phyloP scores from a whole-genome alignment of 805 yeast species.

The Candida awuae region DNA sequence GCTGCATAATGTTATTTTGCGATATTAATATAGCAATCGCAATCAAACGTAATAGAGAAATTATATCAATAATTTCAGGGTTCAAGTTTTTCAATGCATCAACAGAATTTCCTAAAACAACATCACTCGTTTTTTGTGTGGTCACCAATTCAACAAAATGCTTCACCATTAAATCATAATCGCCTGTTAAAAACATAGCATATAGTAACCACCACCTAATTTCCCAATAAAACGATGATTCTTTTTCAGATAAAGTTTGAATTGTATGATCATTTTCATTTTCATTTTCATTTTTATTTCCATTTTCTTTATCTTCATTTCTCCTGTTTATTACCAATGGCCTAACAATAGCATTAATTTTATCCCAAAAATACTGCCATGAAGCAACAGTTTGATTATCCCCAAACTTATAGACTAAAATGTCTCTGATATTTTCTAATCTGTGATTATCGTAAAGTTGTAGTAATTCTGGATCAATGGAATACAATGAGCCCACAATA shows the following conservation, averaged over 20 bases:
- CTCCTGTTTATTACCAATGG: background rate
- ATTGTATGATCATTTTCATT: slow-evolving; percentile 11
- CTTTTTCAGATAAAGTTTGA: background rate
- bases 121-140: background rate
- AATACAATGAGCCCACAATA: slow-evolving; percentile 3
- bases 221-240: slow-evolving; percentile 20
- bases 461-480: slow-evolving; percentile 3
- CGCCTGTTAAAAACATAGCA: slow-evolving; percentile 19
- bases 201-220: slow-evolving; percentile 25
- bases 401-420: slow-evolving; percentile 1
- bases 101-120: slow-evolving; percentile 11
- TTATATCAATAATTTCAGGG: slow-evolving; percentile 13
- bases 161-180: slow-evolving; percentile 20
- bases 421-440: background rate
- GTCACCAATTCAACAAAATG: slow-evolving; percentile 12
- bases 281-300: slow-evolving; percentile 14
- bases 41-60: slow-evolving; percentile 16
- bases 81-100: slow-evolving; percentile 16
- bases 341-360: slow-evolving; percentile 2
- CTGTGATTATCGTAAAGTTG: background rate
- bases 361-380: slow-evolving; percentile 6
- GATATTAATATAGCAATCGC: slow-evolving; percentile 18
- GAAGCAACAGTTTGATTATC: background rate
- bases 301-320: too few species aligned
- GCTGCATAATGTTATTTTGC: slow-evolving; percentile 10